These are phyloP conservation scores for Boletus rubroflammeus DNA, from an alignment of 768 basidiomycete genomes.

Conservation along the genomic window DNA sequence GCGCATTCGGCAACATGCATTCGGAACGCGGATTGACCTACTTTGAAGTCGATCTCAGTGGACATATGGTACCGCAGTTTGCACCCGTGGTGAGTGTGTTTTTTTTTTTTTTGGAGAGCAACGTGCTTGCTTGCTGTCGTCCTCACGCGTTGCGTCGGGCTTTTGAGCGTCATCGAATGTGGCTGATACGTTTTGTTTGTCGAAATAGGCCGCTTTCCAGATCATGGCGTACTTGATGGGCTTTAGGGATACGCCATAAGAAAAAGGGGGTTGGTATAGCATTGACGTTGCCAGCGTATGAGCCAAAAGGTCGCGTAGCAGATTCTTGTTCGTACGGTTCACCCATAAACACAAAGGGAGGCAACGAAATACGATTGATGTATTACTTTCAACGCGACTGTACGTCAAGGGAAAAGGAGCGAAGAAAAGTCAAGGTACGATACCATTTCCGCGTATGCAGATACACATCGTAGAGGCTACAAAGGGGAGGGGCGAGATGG, in stretches of 20 bases:
- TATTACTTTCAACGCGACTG: neutral
- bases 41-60: slow-evolving; percentile 61
- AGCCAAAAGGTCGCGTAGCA: no score
- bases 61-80: slow-evolving; percentile 75
- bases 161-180: neutral
- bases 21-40: slow-evolving; percentile 67
- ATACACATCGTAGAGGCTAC: neutral
- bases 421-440: neutral
- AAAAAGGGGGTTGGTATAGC: neutral
- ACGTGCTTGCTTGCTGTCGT: no score
- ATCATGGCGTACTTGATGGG: slow-evolving; percentile 69
- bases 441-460: neutral
- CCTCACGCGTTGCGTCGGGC: neutral
- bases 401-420: no score
- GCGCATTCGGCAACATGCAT: slow-evolving; percentile 62
- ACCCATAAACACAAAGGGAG: no score
- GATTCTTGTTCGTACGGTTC: no score
- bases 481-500: neutral
- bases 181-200: neutral
- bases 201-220: slow-evolving; percentile 58
- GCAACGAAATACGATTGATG: neutral
- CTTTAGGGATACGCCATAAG: slow-evolving; percentile 44
- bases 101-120: no score
- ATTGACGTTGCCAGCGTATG: no score
- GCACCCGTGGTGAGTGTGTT: slow-evolving; percentile 51